phyloP scores from a whole-genome alignment of 208 protist genomes.

The Trypanosoma brucei region DNA sequence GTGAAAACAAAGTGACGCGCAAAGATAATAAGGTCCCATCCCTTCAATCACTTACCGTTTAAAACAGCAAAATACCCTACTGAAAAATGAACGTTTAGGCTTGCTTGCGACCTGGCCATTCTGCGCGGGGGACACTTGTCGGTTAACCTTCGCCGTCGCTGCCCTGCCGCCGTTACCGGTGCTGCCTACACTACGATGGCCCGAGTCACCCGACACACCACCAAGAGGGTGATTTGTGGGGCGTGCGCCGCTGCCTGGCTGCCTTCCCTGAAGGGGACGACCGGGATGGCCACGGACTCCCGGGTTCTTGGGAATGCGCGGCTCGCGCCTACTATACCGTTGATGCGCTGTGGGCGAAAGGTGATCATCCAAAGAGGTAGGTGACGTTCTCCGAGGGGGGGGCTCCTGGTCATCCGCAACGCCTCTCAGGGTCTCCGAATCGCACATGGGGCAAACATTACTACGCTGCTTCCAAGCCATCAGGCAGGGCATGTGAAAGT shows the following conservation, averaged over 20 bases:
- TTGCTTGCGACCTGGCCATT: background rate
- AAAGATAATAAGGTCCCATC: too few relatives aligned
- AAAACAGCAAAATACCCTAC: slow-evolving; percentile 1
- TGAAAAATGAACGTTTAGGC: background rate
- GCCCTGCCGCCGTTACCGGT: too few relatives aligned
- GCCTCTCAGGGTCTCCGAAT: slow-evolving; percentile 42
- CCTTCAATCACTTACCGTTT: background rate
- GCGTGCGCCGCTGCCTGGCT: too few relatives aligned
- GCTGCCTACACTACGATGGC: too few relatives aligned
- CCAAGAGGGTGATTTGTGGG: too few relatives aligned
- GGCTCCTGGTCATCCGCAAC: slow-evolving; percentile 26
- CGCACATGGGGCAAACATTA: slow-evolving; percentile 73
- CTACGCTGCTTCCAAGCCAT: slow-evolving; percentile 78
- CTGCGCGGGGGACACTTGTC: background rate
- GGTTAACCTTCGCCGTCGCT: too few relatives aligned
- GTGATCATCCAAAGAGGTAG: background rate
- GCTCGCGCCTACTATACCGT: too few relatives aligned
- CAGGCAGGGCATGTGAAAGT: slow-evolving; percentile 70
- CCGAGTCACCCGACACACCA: too few relatives aligned
- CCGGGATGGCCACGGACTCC: too few relatives aligned
- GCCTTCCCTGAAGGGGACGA: too few relatives aligned
- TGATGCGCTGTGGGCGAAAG: background rate
- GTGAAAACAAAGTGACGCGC: too few relatives aligned
- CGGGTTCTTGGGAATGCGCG: too few relatives aligned
- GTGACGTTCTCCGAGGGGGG: background rate